Base-by-base conservation (phyloP, 2,329 filamentous ascomycete genomes). In the Fusarium bactridioides region DNA sequence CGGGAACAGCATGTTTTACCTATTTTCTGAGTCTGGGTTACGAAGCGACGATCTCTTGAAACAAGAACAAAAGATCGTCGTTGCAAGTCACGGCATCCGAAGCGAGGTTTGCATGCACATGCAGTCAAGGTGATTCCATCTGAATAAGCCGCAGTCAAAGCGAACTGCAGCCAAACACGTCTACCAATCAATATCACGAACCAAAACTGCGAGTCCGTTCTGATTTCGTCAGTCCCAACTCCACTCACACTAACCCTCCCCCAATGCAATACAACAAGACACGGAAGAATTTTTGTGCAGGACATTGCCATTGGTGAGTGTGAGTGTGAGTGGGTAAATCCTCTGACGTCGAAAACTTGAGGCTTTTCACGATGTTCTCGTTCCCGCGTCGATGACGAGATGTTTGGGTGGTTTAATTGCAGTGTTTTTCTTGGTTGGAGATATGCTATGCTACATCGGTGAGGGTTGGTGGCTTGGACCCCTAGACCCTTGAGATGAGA, bases 271-370 rank as follows among this genome's bases (percentile, higher is more conserved):
- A 50, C 59, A 15, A 65, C 51, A 44, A 53, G 60, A 64, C 47
- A 57, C 62, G 61, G 61, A 64, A 65, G 35, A 47, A 63, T 23
- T 57, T 64, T 64, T 63, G 40, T 44, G 43, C 61, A 47, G 15
- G 40, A 10, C 15, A 4, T 27, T 53, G 33, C 10, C 29, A 51
- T 53, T 54, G 50, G 50, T 5, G 8, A 23, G 60, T 72, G 63
- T 72, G 68, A 55, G 69, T 72, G 69, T 72, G 70, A 57, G 70
- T 72, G 70, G 70, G 54, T 38, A 43, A 29, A 1, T 29, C 4
- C 64, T 73, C 70, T 73, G 70, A 73, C 70, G 70, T 73, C 67
- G 64, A 40, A 21, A 21, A 35, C n/a, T 45, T 73, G 70, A 73
- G 70, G 70, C 50, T 67, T 73, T 73, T 73, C 44, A 45, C 70